Evolutionary conservation across 768 basidiomycete species (phyloP).

Genomic region (Leccinum incarnatum): DNA sequence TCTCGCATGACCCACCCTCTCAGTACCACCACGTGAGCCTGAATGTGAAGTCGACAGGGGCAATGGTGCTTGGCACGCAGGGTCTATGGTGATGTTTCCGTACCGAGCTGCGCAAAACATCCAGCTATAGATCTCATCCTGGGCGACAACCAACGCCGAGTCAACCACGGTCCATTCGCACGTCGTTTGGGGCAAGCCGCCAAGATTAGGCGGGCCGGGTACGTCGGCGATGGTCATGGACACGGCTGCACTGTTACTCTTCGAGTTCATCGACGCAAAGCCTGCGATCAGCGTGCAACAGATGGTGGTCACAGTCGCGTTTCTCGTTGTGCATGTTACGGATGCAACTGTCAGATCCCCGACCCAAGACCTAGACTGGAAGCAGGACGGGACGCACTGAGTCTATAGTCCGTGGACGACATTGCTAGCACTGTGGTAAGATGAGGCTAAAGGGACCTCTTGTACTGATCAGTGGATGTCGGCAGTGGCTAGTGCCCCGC

Average conservation of each 20-base stretch:
- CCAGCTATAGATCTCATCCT: background rate
- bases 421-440: background rate
- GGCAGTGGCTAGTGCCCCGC: background rate
- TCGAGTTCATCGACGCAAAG: background rate
- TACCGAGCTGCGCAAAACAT: background rate
- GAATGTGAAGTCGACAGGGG: background rate
- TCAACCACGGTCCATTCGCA: background rate
- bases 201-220: background rate
- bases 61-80: background rate
- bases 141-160: background rate
- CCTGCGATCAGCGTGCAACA: conserved; percentile 1
- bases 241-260: background rate
- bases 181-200: background rate
- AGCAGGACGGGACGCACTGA: background rate
- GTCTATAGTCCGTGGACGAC: background rate
- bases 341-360: background rate
- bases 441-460: background rate
- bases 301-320: conserved; percentile 5
- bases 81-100: background rate
- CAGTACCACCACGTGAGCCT: background rate
- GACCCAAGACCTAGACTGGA: background rate
- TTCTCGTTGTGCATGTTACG: conserved; percentile 2
- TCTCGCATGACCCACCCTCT: background rate
- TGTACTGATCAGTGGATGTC: background rate
- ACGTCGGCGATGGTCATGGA: background rate